Base-by-base conservation (phyloP, 768 basidiomycete species). In the Lentinula aciculospora region DNA sequence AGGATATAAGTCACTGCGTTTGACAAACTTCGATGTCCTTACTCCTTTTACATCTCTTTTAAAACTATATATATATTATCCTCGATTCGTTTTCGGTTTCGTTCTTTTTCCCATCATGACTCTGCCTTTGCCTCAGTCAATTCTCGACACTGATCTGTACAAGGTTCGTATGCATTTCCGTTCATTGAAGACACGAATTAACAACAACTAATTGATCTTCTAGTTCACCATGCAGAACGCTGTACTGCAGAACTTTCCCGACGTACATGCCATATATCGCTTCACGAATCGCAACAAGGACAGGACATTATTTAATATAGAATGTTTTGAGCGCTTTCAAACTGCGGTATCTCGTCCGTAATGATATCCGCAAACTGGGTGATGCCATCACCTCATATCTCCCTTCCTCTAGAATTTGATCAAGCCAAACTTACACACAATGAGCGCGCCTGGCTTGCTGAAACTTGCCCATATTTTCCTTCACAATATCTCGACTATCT, bases 191-290 rank as follows among this genome's bases (percentile, higher is more conserved):
- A 25, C n/a, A 21, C 49, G 21, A 36, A n/a, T 53, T 15, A 31
- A 60, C 27, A 42, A 7, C 32, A n/a, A n/a, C n/a, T n/a, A n/a
- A n/a, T n/a, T 29, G n/a, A 6, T 29, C 10, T 59, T 29, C 13
- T 58, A 96, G 92, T 76, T 97, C 47, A 91, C 94, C 0, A 98
- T 97, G 96, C 96, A 98, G 73, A 90, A 95, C 72, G 94, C 93
- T 0, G 85, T 98, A 23, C 65, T 86, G 57, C 78, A 81, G 21
- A 84, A 87, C 60, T 95, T 94, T 66, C 88, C 87, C n/a, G 72
- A 83, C 44, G 79, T 82, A 1, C 66, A 76, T n/a, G 85, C 84
- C 5, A 81, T 80, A 2, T 93, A 95, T 69, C 80, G 80, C 37
- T 95, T 96, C 70, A 92, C 85, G 1, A 89, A 94, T 68, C 85